A percentile compares a stretch with the other conserved stretches of the same genome.
phyloP scores from a whole-genome alignment of 352 stramenopile species.

The Phytopythium oedochilum region DNA sequence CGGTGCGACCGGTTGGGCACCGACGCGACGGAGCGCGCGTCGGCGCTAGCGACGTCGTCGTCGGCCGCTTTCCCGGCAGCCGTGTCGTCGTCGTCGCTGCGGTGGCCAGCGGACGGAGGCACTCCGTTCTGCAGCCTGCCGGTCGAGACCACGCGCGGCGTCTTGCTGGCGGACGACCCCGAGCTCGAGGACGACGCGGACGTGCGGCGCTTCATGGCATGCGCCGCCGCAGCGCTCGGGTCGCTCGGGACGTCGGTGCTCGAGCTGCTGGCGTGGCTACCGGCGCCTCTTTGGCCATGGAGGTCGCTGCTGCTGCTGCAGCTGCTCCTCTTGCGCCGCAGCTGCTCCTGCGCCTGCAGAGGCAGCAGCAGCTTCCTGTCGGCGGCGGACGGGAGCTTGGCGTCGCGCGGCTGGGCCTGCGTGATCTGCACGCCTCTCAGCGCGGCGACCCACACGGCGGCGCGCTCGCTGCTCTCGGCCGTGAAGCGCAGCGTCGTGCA shows the following conservation, averaged over 20 bases:
- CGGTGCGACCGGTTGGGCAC: constrained; percentile 9
- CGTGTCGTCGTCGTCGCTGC: constrained; percentile 20
- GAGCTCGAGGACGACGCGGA: constrained; percentile 22
- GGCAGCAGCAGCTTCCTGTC: constrained; percentile 24
- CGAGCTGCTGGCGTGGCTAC: neutral
- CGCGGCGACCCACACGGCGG: constrained; percentile 45
- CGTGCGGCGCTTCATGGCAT: neutral
- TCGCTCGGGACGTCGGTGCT: neutral
- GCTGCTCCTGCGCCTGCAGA: constrained; percentile 21
- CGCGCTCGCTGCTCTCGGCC: constrained; percentile 33
- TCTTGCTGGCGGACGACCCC: constrained; percentile 7
- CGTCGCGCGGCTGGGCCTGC: constrained; percentile 10
- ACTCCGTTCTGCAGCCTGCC: constrained; percentile 15
- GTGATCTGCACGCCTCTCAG: constrained; percentile 57
- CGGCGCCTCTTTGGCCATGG: neutral
- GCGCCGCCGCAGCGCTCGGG: neutral
- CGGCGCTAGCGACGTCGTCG: neutral
- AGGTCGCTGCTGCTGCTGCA: neutral
- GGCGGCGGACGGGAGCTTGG: constrained; percentile 9
- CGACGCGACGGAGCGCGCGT: neutral
- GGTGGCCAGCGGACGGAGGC: constrained; percentile 5
- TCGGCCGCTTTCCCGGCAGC: constrained; percentile 10
- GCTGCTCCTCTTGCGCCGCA: constrained; percentile 3
- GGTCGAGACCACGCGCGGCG: constrained; percentile 20
- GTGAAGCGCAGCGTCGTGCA: constrained; percentile 36